Evolutionary conservation across 2,329 filamentous ascomycete species (phyloP).

Genomic region (Botrytis deweyae): DNA sequence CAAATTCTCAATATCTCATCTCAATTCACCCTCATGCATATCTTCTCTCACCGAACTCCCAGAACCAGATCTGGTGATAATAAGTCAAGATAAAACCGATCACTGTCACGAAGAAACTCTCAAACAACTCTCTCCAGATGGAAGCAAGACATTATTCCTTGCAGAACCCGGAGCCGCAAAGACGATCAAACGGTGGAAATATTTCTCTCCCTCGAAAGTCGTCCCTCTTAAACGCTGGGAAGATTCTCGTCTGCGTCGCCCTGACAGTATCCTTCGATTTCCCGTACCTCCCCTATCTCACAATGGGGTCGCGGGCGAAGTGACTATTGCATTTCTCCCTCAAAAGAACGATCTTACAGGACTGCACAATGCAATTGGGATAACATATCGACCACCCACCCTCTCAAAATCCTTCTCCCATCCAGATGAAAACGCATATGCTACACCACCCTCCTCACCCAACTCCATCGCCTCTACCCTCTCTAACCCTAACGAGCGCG

Average conservation of each 20-base stretch:
- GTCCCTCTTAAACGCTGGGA: constrained; percentile 49
- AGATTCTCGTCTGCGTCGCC: constrained; percentile 38
- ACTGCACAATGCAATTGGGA: constrained; percentile 65
- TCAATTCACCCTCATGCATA: constrained; percentile 56
- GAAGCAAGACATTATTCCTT: constrained; percentile 60
- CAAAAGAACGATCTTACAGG: constrained; percentile 60
- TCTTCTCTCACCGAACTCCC: constrained; percentile 54
- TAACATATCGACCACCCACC: constrained; percentile 62
- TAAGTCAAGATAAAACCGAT: constrained; percentile 63
- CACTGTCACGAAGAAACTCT: constrained; percentile 71
- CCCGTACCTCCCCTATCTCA: constrained; percentile 53
- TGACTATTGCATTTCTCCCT: constrained; percentile 67
- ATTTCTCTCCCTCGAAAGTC: constrained; percentile 58
- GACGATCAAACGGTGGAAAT: constrained; percentile 64
- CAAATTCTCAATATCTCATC: constrained; percentile 59
- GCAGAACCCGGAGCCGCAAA: constrained; percentile 65
- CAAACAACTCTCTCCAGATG: constrained; percentile 56
- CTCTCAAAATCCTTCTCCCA: not conserved
- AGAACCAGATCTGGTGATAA: constrained; percentile 55
- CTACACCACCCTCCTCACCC: constrained; percentile 32
- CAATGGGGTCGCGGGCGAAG: constrained; percentile 59
- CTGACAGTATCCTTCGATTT: constrained; percentile 44
- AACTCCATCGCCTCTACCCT: constrained; percentile 31
- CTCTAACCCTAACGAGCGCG: constrained; percentile 43
- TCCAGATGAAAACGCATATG: constrained; percentile 14